Conservation (phyloP, 2,329 filamentous ascomycete species). For the Aureobasidium sp. region DNA sequence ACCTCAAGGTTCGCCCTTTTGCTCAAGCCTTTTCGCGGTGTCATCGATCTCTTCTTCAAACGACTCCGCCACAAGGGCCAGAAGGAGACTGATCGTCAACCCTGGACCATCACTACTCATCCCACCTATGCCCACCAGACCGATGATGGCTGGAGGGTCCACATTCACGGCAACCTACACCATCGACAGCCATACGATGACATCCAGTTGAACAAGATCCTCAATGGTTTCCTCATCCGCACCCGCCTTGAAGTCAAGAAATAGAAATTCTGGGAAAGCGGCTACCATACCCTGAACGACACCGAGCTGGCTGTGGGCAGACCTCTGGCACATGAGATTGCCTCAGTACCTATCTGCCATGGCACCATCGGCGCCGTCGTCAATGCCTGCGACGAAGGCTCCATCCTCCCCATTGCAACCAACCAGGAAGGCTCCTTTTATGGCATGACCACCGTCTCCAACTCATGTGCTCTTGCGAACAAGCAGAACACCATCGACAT, state of each 20-base stretch:
- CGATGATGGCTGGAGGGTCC: slow-evolving; percentile 59
- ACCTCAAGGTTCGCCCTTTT: not conserved
- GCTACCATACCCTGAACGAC: not conserved
- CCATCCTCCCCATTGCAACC: not conserved
- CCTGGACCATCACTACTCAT: slow-evolving; percentile 42
- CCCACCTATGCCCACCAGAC: slow-evolving; percentile 62
- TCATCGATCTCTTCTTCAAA: slow-evolving; percentile 2
- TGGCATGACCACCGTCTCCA: not conserved
- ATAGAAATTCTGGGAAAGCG: slow-evolving; percentile 22
- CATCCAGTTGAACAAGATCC: slow-evolving; percentile 55
- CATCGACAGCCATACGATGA: slow-evolving; percentile 57
- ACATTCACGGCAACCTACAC: slow-evolving; percentile 65
- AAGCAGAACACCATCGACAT: not conserved
- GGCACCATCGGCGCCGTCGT: not conserved
- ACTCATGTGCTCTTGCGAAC: not conserved
- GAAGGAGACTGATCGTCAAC: not conserved
- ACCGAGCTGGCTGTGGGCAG: not conserved
- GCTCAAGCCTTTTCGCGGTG: slow-evolving; percentile 7
- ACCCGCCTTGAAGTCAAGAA: slow-evolving; percentile 34
- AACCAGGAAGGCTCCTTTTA: slow-evolving; percentile 13
- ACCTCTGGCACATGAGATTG: not conserved
- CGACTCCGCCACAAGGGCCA: not conserved
- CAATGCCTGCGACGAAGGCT: not conserved
- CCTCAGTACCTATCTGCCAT: not conserved
- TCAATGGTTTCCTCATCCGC: slow-evolving; percentile 44